A percentile compares a stretch with the other conserved stretches of the same genome.
Evolutionary conservation across 441 rosid species (phyloP).

Genomic region (Bocquillonia castaneifolia): DNA sequence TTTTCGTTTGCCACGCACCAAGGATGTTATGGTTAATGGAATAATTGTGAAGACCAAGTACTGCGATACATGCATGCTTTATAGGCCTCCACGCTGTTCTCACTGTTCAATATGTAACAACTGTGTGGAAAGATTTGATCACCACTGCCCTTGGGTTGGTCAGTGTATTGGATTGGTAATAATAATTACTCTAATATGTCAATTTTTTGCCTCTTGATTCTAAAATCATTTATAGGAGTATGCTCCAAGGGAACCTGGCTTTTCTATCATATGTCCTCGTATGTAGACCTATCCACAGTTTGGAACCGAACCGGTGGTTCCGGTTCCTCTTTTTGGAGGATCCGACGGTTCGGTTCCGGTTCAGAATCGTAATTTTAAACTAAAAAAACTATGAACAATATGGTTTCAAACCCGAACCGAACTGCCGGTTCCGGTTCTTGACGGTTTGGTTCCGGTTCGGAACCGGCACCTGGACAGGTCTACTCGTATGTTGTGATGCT

Average conservation of each 20-base stretch:
- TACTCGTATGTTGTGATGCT: background rate
- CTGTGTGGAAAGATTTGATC: conserved; percentile 88
- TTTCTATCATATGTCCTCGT: conserved; percentile 6
- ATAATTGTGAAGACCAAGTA: conserved; percentile 72
- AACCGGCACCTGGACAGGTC: no score
- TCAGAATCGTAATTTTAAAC: no score
- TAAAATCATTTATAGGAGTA: background rate
- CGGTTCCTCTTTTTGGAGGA: no score
- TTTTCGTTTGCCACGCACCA: conserved; percentile 64
- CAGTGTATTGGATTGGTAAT: conserved; percentile 95
- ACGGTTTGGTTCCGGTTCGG: no score
- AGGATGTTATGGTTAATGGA: conserved; percentile 76
- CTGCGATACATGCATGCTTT: conserved; percentile 92
- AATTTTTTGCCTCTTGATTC: background rate
- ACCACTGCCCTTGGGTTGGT: conserved; percentile 99
- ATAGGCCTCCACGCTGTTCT: conserved; percentile 91
- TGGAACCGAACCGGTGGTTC: no score
- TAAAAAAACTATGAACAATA: no score
- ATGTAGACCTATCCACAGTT: no score
- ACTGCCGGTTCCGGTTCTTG: no score
- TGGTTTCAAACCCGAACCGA: no score
- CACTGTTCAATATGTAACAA: conserved; percentile 94
- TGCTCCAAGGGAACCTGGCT: background rate
- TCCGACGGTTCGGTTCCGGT: no score
- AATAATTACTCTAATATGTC: conserved; percentile 7